Conservation (phyloP, 495 filamentous ascomycete species). For the Penicillium coffeae region DNA sequence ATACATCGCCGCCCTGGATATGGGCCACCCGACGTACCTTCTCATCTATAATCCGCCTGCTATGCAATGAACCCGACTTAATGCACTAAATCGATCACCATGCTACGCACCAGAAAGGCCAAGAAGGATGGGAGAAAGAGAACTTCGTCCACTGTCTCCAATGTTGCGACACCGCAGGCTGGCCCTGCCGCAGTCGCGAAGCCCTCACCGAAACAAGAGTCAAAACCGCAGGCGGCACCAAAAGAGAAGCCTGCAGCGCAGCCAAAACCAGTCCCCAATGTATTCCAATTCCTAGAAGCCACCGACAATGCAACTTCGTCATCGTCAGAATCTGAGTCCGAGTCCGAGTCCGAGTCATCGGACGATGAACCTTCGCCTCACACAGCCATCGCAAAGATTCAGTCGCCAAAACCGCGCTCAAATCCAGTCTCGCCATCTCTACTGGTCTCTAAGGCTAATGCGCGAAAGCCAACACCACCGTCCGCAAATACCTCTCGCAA, state of each 20-base stretch:
- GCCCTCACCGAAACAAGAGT: constrained; percentile 12
- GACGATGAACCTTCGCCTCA: constrained; percentile 5
- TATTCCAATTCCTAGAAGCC: constrained; percentile 42
- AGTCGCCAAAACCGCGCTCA: constrained; percentile 17
- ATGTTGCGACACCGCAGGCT: constrained; percentile 17
- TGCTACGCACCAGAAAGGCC: constrained; percentile 32
- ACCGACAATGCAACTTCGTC: constrained; percentile 23
- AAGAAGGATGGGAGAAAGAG: constrained; percentile 32
- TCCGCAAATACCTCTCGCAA: constrained; percentile 5
- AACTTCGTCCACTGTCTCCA: constrained; percentile 28
- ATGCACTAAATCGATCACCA: constrained; percentile 19
- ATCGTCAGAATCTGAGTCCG: constrained; percentile 12
- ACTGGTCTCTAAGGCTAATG: constrained; percentile 8
- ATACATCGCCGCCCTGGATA: constrained; percentile 10
- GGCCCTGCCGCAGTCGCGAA: constrained; percentile 20
- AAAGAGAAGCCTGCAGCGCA: constrained; percentile 15
- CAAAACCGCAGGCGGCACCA: constrained; percentile 13
- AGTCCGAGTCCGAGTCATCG: constrained; percentile 13
- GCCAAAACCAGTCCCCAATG: constrained; percentile 29
- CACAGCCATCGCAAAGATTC: constrained; percentile 16
- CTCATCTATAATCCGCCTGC: constrained; percentile 6
- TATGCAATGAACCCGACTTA: constrained; percentile 13
- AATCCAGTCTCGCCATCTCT: constrained; percentile 15
- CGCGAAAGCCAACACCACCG: constrained; percentile 7
- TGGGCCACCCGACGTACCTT: constrained; percentile 9